Percentiles rank a stretch among this genome's conserved stretches.
Conservation (phyloP, 352 stramenopile species). For the Phytophthora kernoviae region DNA sequence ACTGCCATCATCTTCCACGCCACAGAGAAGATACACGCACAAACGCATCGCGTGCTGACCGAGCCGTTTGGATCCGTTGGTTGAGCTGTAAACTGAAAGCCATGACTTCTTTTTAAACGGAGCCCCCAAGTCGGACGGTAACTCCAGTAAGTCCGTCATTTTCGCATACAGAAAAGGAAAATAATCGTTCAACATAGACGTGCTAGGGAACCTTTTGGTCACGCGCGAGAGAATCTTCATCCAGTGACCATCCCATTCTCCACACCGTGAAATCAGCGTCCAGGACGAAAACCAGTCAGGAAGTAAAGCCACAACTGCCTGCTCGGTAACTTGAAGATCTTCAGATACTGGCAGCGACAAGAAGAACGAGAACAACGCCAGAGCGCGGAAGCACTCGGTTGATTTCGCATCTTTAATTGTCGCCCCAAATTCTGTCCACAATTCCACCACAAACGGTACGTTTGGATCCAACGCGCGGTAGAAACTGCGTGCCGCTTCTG, state of each 20-base stretch:
- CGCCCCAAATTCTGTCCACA: slow-evolving; percentile 55
- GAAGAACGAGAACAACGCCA: slow-evolving; percentile 70
- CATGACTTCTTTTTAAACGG: slow-evolving; percentile 69
- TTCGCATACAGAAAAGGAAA: slow-evolving; percentile 73
- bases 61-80: slow-evolving; percentile 65
- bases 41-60: slow-evolving; percentile 60
- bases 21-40: slow-evolving; percentile 55
- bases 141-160: slow-evolving; percentile 57
- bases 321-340: slow-evolving; percentile 5
- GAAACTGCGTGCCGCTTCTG: slow-evolving; percentile 55
- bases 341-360: slow-evolving; percentile 27
- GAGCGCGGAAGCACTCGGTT: slow-evolving; percentile 61
- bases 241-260: slow-evolving; percentile 77
- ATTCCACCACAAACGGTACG: slow-evolving; percentile 42
- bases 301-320: slow-evolving; percentile 33
- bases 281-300: slow-evolving; percentile 65
- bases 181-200: slow-evolving; percentile 32
- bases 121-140: slow-evolving; percentile 70
- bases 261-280: slow-evolving; percentile 53
- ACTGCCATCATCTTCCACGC: slow-evolving; percentile 15
- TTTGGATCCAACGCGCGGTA: slow-evolving; percentile 33
- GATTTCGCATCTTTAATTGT: slow-evolving; percentile 49
- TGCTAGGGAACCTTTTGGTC: slow-evolving; percentile 50
- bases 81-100: slow-evolving; percentile 48
- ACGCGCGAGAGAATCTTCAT: slow-evolving; percentile 75